phyloP scores from a whole-genome alignment of 2,329 filamentous ascomycete genomes.

The Alternaria tenuissima region DNA sequence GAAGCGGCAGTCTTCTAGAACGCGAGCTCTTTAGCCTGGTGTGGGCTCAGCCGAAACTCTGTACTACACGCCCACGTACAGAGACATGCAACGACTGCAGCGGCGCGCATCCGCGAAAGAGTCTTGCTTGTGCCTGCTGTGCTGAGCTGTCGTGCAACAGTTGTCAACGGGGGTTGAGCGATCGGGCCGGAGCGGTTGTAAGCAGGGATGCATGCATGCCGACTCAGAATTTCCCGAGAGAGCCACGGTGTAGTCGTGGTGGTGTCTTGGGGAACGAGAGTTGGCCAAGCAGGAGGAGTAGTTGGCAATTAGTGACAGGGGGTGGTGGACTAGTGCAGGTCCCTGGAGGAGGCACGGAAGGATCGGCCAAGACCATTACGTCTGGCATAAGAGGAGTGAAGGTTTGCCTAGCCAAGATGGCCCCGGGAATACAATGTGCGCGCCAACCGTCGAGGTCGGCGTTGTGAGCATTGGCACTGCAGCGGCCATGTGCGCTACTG shows the following conservation, averaged over 20 bases:
- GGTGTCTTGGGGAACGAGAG: not conserved
- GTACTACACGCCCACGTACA: slow-evolving; percentile 1
- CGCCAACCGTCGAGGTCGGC: not conserved
- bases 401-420: not conserved
- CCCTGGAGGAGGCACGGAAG: slow-evolving; percentile 12
- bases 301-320: not conserved
- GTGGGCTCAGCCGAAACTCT: slow-evolving; percentile 13
- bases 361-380: slow-evolving; percentile 3
- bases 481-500: not conserved
- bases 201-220: slow-evolving; percentile 7
- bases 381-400: not conserved
- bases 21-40: slow-evolving; percentile 10
- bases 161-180: slow-evolving; percentile 2
- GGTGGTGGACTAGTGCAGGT: slow-evolving; percentile 5
- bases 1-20: slow-evolving; percentile 27
- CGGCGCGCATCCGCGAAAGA: slow-evolving; percentile 1
- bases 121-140: slow-evolving; percentile 7
- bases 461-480: slow-evolving; percentile 2
- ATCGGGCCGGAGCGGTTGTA: slow-evolving; percentile 4
- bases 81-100: not conserved
- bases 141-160: slow-evolving; percentile 14
- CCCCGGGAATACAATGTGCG: not conserved
- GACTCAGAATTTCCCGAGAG: slow-evolving; percentile 3
- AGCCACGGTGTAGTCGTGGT: not conserved
- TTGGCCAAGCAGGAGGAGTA: not conserved